These are phyloP conservation scores for Collybiopsis luxurians DNA, from an alignment of 768 basidiomycete species.

Conservation along the genomic window DNA sequence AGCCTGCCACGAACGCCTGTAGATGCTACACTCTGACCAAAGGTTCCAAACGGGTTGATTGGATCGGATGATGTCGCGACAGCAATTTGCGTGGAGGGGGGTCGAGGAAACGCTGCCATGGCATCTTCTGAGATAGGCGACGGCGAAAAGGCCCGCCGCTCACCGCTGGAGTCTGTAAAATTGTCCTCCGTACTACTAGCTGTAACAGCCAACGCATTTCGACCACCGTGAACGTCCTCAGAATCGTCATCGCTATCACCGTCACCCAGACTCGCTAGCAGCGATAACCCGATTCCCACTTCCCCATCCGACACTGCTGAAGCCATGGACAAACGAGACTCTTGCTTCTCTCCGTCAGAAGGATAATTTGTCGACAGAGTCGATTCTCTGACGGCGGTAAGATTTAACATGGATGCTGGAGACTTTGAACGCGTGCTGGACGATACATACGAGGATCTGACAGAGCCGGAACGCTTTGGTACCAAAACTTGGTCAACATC, in stretches of 20 bases:
- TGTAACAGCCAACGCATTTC: not conserved
- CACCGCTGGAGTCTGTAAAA: not conserved
- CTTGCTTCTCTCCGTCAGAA: not conserved
- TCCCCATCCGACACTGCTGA: conserved; percentile 53
- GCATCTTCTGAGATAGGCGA: conserved; percentile 4
- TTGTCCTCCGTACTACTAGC: not conserved
- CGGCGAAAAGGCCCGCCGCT: not conserved
- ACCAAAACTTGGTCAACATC: not conserved
- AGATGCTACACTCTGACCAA: not conserved
- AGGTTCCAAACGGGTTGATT: conserved; percentile 3
- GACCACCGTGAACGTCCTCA: not conserved
- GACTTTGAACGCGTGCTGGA: conserved; percentile 1
- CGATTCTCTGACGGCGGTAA: no score
- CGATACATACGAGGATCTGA: not conserved
- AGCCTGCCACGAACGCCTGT: not conserved
- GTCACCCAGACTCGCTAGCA: conserved; percentile 33
- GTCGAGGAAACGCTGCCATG: not conserved
- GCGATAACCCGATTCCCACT: conserved; percentile 65
- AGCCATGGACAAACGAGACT: conserved; percentile 21
- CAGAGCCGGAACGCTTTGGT: not conserved
- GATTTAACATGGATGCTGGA: conserved; percentile 1
- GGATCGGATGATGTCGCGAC: conserved; percentile 3
- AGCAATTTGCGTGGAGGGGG: not conserved
- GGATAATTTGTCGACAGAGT: not conserved
- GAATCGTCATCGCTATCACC: conserved; percentile 13